Percentiles rank a stretch among this genome's conserved stretches.
Evolutionary conservation across 805 yeast genomes (phyloP).

Genomic region (Candida nonsorbophila): DNA sequence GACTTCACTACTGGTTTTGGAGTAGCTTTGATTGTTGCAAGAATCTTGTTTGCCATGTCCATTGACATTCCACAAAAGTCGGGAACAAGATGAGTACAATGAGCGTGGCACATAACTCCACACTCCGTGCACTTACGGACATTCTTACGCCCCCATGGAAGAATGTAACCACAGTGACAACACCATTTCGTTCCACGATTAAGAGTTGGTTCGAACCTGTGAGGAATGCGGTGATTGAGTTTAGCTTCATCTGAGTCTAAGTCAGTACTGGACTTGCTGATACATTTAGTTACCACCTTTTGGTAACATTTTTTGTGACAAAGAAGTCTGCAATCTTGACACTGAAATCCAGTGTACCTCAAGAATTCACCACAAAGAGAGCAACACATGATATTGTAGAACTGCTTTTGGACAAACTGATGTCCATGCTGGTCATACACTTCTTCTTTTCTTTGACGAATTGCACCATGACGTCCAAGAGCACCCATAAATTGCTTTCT

Average conservation of each 20-base stretch:
- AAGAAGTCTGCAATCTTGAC: constrained; percentile 76
- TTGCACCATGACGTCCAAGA: constrained; percentile 91
- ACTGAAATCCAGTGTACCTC: constrained; percentile 79
- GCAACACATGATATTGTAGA: constrained; percentile 94
- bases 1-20: constrained; percentile 17
- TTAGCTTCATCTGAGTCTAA: constrained; percentile 64
- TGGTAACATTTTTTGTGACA: constrained; percentile 80
- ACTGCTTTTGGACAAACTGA: constrained; percentile 91
- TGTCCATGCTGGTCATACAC: constrained; percentile 96
- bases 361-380: constrained; percentile 95
- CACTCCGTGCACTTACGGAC: constrained; percentile 91
- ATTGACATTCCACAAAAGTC: constrained; percentile 98
- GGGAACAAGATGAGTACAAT: constrained; percentile 92
- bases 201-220: constrained; percentile 86
- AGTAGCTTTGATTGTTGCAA: constrained; percentile 77
- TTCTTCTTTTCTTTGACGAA: constrained; percentile 85
- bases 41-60: constrained; percentile 90
- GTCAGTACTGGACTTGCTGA: constrained; percentile 69
- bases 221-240: constrained; percentile 94
- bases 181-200: constrained; percentile 99
- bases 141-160: constrained; percentile 92
- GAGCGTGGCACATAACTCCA: constrained; percentile 90
- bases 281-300: constrained; percentile 79
- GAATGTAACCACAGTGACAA: constrained; percentile 95
- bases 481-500: constrained; percentile 38